Conservation (phyloP, 495 filamentous ascomycete species). For the Penicillium subrubescens region DNA sequence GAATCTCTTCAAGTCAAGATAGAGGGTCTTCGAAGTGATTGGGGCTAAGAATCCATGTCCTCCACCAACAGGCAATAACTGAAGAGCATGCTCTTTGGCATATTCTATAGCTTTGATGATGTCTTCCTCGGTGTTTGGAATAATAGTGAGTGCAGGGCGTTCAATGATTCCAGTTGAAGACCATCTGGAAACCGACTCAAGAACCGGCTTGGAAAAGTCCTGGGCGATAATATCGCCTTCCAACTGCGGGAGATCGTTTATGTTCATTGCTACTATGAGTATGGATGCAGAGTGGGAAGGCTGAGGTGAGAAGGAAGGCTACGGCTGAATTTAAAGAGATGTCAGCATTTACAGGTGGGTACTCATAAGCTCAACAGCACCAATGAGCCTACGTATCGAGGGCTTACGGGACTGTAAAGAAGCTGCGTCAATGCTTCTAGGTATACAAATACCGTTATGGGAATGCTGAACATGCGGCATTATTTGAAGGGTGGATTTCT, state of each 20-base stretch:
- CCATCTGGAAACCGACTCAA: neutral
- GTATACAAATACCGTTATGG: too few relatives aligned
- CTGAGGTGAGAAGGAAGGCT: too few relatives aligned
- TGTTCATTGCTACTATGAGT: neutral
- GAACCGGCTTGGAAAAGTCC: neutral
- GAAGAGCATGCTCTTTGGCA: neutral
- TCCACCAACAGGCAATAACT: neutral
- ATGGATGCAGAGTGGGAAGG: neutral
- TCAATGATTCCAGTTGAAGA: neutral
- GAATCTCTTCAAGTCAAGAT: neutral
- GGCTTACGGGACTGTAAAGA: too few relatives aligned
- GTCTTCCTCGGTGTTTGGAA: neutral
- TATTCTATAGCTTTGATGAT: neutral
- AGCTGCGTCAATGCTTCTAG: too few relatives aligned
- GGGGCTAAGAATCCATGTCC: neutral
- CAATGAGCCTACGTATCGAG: too few relatives aligned
- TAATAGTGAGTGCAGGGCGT: neutral
- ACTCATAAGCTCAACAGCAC: too few relatives aligned
- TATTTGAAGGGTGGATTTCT: too few relatives aligned
- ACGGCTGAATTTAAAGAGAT: neutral
- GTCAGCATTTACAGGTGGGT: neutral
- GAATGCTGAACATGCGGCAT: too few relatives aligned
- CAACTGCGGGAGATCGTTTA: neutral
- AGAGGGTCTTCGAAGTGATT: neutral
- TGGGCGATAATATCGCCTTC: neutral